Conservation (phyloP, 805 yeast genomes). For the Kodamaea kakaduensis region DNA sequence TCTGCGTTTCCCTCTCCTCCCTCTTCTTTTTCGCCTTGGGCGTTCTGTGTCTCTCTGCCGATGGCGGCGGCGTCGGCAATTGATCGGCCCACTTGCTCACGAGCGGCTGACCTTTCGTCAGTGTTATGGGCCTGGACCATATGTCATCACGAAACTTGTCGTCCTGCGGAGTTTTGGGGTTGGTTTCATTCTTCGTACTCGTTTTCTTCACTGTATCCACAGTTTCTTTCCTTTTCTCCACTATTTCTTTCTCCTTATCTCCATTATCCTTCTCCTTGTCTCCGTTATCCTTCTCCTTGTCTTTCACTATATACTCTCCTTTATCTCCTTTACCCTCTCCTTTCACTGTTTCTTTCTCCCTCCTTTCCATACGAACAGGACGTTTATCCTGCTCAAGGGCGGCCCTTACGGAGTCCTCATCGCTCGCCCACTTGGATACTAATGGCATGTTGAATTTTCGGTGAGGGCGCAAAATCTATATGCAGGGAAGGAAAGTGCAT, state of each 20-base stretch:
- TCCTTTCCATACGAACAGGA: slow-evolving; percentile 1
- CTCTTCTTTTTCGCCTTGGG: neutral
- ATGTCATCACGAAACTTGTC: slow-evolving; percentile 1
- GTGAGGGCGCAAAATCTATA: too few relatives aligned
- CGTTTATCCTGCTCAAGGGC: slow-evolving; percentile 27
- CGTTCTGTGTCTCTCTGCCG: slow-evolving; percentile 1
- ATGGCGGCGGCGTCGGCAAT: slow-evolving; percentile 2
- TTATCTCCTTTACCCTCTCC: neutral
- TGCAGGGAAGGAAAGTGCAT: too few relatives aligned
- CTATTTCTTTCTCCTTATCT: slow-evolving; percentile 7
- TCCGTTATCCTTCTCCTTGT: neutral
- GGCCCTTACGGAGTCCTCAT: slow-evolving; percentile 21
- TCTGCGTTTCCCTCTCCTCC: too few relatives aligned
- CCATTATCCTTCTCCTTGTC: neutral
- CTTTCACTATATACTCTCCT: neutral
- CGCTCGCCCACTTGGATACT: slow-evolving; percentile 37
- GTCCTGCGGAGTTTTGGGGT: neutral
- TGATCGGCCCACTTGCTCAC: slow-evolving; percentile 35
- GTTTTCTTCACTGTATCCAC: too few relatives aligned
- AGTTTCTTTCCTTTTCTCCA: too few relatives aligned
- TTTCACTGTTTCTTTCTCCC: neutral
- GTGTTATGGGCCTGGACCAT: slow-evolving; percentile 1
- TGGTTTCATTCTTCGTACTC: too few relatives aligned
- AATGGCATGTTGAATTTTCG: too few relatives aligned
- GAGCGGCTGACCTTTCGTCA: slow-evolving; percentile 10